These are phyloP conservation scores for Parascedosporium putredinis DNA, from an alignment of 2,329 filamentous ascomycete genomes.

Conservation along the genomic window DNA sequence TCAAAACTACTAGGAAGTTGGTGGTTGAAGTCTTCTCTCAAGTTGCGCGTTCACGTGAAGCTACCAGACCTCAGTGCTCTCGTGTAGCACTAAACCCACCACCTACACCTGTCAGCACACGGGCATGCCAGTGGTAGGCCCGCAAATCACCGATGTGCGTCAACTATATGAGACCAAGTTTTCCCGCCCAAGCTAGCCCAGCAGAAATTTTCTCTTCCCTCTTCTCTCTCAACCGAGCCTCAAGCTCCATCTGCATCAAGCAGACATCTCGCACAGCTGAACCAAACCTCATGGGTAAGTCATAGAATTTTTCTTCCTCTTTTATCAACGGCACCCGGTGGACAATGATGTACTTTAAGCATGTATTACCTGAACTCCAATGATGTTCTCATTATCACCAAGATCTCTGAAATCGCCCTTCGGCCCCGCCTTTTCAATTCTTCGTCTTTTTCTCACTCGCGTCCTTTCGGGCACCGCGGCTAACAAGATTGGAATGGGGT, in stretches of 20 bases:
- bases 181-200: background rate
- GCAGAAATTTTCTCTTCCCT: background rate
- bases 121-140: no score
- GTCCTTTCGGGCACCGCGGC: no score
- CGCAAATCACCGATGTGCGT: no score
- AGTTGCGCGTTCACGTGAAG: no score
- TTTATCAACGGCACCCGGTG: constrained; percentile 15
- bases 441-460: no score
- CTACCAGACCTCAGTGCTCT: no score
- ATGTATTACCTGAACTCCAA: constrained; percentile 49
- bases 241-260: background rate
- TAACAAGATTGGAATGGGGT: no score
- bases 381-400: constrained; percentile 57
- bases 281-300: constrained; percentile 23
- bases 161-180: background rate
- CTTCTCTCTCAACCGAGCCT: background rate
- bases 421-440: constrained; percentile 20
- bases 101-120: no score
- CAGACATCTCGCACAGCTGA: no score
- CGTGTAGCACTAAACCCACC: no score
- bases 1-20: no score
- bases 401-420: constrained; percentile 50
- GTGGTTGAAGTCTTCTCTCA: no score
- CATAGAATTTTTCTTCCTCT: background rate
- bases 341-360: constrained; percentile 43